phyloP scores from a whole-genome alignment of 805 yeast genomes.

The Lipomyces yamadae region DNA sequence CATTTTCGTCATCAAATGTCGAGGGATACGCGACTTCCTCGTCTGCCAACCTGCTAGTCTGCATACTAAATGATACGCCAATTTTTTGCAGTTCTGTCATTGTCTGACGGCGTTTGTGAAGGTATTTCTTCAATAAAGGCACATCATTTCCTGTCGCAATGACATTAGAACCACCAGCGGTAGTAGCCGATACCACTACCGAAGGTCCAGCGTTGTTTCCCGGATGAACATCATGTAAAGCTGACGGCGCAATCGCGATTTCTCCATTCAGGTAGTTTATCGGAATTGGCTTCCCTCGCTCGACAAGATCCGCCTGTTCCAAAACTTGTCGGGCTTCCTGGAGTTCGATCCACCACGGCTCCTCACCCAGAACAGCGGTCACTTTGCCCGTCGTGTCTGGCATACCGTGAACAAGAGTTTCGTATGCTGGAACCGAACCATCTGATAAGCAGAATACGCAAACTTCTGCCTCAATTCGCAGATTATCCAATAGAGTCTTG shows the following conservation, averaged over 20 bases:
- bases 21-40: conserved; percentile 41
- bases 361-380: conserved; percentile 57
- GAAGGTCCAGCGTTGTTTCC: conserved; percentile 15
- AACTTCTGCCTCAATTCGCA: conserved; percentile 84
- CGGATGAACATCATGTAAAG: conserved; percentile 13
- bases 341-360: conserved; percentile 86
- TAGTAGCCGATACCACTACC: conserved; percentile 10
- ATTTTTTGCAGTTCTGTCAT: conserved; percentile 71
- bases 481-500: conserved; percentile 64
- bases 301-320: conserved; percentile 34
- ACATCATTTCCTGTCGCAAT: conserved; percentile 19
- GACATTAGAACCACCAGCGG: conserved; percentile 6
- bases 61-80: conserved; percentile 81
- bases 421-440: conserved; percentile 64
- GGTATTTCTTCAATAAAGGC: conserved; percentile 27
- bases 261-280: conserved; percentile 34
- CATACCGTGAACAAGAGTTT: conserved; percentile 75
- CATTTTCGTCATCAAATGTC: conserved; percentile 39
- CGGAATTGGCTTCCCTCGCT: conserved; percentile 33
- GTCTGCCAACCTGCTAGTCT: conserved; percentile 57
- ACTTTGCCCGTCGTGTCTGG: conserved; percentile 54
- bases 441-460: conserved; percentile 69
- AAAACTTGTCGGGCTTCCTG: conserved; percentile 57
- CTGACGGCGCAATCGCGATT: conserved; percentile 25
- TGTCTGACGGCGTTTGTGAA: conserved; percentile 44